Percentiles rank a stretch among this genome's conserved stretches.
Evolutionary conservation across 2,329 filamentous ascomycete genomes (phyloP).

Genomic region (Xylariales sp.): DNA sequence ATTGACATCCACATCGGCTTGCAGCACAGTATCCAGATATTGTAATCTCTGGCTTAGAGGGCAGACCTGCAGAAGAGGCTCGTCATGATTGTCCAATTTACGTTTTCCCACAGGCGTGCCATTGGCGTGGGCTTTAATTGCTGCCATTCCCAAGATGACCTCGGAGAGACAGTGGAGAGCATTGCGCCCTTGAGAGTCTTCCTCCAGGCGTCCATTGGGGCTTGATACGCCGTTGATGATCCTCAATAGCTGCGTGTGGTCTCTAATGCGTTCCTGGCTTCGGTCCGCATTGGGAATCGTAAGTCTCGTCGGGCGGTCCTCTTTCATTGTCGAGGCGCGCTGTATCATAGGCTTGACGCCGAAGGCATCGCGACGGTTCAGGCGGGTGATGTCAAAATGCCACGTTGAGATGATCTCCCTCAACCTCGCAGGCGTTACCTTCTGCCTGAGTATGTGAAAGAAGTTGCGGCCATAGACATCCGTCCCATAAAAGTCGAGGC

Average conservation of each 20-base stretch:
- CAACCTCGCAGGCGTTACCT: slow-evolving; percentile 13
- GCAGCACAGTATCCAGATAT: slow-evolving; percentile 25
- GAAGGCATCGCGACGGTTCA: slow-evolving; percentile 46
- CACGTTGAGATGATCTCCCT: slow-evolving; percentile 11
- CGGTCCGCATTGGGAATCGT: slow-evolving; percentile 15
- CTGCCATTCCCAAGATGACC: slow-evolving; percentile 35
- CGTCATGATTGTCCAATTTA: slow-evolving; percentile 24
- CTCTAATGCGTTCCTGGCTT: slow-evolving; percentile 15
- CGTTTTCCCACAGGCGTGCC: slow-evolving; percentile 33
- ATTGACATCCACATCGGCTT: slow-evolving; percentile 40
- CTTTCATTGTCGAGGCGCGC: slow-evolving; percentile 9
- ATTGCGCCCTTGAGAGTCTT: slow-evolving; percentile 47
- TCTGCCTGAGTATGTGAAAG: slow-evolving; percentile 26
- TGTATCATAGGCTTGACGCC: slow-evolving; percentile 19
- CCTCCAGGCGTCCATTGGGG: slow-evolving; percentile 22
- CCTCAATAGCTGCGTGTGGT: slow-evolving; percentile 29
- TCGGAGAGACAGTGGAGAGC: slow-evolving; percentile 55
- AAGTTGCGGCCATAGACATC: slow-evolving; percentile 27
- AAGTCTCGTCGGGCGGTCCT: slow-evolving; percentile 9
- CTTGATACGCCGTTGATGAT: slow-evolving; percentile 27
- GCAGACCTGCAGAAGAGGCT: slow-evolving; percentile 9
- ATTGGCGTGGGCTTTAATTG: slow-evolving; percentile 18
- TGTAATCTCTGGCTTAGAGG: slow-evolving; percentile 12
- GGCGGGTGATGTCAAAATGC: slow-evolving; percentile 22
- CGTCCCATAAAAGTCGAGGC: slow-evolving; percentile 18